These are phyloP conservation scores for Ogataea nitratoaversa DNA, from an alignment of 805 yeast species.

Conservation along the genomic window DNA sequence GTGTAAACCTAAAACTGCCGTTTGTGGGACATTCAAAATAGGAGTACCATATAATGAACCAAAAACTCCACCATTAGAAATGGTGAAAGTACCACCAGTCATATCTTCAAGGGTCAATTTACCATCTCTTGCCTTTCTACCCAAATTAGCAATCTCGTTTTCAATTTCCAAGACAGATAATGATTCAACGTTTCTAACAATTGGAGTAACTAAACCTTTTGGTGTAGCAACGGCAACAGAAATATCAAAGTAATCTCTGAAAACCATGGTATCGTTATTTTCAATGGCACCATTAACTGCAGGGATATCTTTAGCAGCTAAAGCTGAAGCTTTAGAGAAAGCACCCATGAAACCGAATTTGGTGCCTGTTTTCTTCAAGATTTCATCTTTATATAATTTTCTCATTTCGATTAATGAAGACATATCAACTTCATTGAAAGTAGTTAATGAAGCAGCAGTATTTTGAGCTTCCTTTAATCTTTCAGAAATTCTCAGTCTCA, in stretches of 20 bases:
- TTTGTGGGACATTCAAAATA: constrained; percentile 96
- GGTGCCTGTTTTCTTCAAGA: constrained; percentile 87
- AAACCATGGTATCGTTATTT: constrained; percentile 85
- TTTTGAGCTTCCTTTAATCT: constrained; percentile 98
- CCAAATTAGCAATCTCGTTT: constrained; percentile 73
- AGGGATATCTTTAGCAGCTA: constrained; percentile 93
- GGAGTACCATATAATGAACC: constrained; percentile 98
- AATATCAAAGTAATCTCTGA: constrained; percentile 93
- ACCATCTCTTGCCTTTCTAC: constrained; percentile 94
- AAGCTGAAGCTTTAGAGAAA: constrained; percentile 86
- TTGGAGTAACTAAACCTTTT: constrained; percentile 97
- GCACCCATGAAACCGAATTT: constrained; percentile 99
- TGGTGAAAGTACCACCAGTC: constrained; percentile 99
- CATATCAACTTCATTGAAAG: constrained; percentile 98
- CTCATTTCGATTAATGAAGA: constrained; percentile 87
- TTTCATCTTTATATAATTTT: constrained; percentile 94
- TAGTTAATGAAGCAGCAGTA: constrained; percentile 96
- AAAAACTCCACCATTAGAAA: constrained; percentile 98
- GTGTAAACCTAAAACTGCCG: constrained; percentile 95
- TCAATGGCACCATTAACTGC: constrained; percentile 95
- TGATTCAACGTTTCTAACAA: constrained; percentile 94
- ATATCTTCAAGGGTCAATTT: constrained; percentile 95
- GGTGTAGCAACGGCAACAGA: constrained; percentile 98
- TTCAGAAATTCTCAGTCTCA: constrained; percentile 98
- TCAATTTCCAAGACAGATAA: constrained; percentile 85